These are phyloP conservation scores for Plasmodium vivax DNA, from an alignment of 169 alveolate genomes.

Conservation along the genomic window DNA sequence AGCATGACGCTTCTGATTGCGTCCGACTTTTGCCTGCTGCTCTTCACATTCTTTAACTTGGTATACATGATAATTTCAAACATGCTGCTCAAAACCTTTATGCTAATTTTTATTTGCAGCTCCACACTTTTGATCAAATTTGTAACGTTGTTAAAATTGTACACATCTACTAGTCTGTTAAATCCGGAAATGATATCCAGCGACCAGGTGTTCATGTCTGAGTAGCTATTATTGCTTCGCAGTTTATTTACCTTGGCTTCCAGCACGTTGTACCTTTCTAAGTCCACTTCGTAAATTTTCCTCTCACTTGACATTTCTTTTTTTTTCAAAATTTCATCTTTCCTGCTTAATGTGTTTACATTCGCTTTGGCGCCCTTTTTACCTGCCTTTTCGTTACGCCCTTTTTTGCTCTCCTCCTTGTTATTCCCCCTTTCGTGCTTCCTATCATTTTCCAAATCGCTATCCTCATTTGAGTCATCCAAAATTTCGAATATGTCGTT, in stretches of 20 bases:
- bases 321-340: slow-evolving; percentile 71
- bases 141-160: slow-evolving; percentile 58
- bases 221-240: slow-evolving; percentile 51
- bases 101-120: slow-evolving; percentile 54
- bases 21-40: slow-evolving; percentile 53
- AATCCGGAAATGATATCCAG: slow-evolving; percentile 71
- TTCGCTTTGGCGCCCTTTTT: slow-evolving; percentile 11
- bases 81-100: slow-evolving; percentile 54
- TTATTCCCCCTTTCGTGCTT: slow-evolving; percentile 7
- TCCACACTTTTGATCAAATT: slow-evolving; percentile 56
- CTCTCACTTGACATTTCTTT: slow-evolving; percentile 63
- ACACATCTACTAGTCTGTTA: slow-evolving; percentile 75
- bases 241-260: slow-evolving; percentile 45
- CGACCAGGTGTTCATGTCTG: slow-evolving; percentile 74
- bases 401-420: slow-evolving; percentile 11
- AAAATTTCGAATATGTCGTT: slow-evolving; percentile 33
- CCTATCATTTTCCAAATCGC: slow-evolving; percentile 5
- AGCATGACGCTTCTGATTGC: slow-evolving; percentile 66
- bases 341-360: slow-evolving; percentile 24
- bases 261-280: slow-evolving; percentile 43
- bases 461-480: slow-evolving; percentile 28
- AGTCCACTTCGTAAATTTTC: slow-evolving; percentile 70
- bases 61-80: slow-evolving; percentile 65
- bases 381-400: background rate
- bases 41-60: slow-evolving; percentile 63